A percentile compares a stretch with the other conserved stretches of the same genome.
Evolutionary conservation across 2,329 filamentous ascomycete genomes (phyloP).

Genomic region (Botrytis pseudocinerea): DNA sequence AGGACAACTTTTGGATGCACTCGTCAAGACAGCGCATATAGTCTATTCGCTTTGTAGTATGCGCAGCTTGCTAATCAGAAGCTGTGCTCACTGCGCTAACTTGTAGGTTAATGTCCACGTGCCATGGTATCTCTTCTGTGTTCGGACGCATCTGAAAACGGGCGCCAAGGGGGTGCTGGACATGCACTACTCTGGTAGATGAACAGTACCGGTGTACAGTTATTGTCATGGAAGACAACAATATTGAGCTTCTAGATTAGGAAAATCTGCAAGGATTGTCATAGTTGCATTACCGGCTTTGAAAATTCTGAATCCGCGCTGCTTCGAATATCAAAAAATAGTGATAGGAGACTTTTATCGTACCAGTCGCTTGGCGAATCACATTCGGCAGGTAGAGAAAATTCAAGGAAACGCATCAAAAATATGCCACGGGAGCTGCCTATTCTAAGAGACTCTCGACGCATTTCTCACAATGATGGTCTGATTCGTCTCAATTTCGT

Average conservation of each 20-base stretch:
- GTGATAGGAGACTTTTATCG: conserved; percentile 3
- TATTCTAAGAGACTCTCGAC: not conserved
- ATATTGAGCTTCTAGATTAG: not conserved
- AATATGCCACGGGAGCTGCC: not conserved
- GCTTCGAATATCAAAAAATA: not conserved
- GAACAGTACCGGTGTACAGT: not conserved
- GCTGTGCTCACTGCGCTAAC: not conserved
- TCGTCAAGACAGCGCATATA: not conserved
- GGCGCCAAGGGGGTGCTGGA: not conserved
- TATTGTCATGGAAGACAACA: not conserved
- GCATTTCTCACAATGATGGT: not conserved
- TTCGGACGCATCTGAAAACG: conserved; percentile 5
- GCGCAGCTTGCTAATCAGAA: not conserved
- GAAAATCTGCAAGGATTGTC: not conserved
- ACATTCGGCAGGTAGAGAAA: not conserved
- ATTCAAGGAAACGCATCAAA: not conserved
- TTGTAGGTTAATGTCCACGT: conserved; percentile 6
- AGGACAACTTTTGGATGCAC: not conserved
- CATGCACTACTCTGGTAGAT: not conserved
- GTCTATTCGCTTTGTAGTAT: not conserved
- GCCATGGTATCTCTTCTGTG: conserved; percentile 14
- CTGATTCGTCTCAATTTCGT: not conserved
- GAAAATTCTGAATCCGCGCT: not conserved
- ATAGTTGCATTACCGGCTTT: not conserved
- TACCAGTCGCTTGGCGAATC: not conserved